A percentile compares a stretch with the other conserved stretches of the same genome.
Evolutionary conservation across 345 rosid genomes (phyloP).

Genomic region (Firmiana major): DNA sequence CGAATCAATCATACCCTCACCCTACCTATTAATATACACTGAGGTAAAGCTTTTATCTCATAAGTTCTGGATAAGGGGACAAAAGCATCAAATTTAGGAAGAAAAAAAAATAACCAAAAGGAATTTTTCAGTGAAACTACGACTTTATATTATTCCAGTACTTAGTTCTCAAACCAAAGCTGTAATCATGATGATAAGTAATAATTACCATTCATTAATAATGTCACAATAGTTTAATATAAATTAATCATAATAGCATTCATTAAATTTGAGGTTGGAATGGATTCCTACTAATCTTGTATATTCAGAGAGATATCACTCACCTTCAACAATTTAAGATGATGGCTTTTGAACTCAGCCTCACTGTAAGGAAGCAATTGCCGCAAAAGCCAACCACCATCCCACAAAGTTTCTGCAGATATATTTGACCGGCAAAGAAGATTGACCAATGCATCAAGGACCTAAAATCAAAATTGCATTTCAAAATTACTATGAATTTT

Average conservation of each 20-base stretch:
- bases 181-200: background rate
- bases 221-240: background rate
- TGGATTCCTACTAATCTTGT: background rate
- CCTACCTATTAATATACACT: background rate
- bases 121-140: background rate
- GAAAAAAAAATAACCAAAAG: background rate
- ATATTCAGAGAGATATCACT: constrained; percentile 29
- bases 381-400: constrained; percentile 97
- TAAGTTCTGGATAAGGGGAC: background rate
- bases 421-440: constrained; percentile 83
- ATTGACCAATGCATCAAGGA: constrained; percentile 81
- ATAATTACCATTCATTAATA: background rate
- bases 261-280: background rate
- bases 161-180: background rate
- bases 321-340: constrained; percentile 70
- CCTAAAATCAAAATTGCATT: constrained; percentile 43
- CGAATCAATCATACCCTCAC: background rate
- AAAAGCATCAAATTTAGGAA: background rate
- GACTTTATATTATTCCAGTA: background rate
- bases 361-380: constrained; percentile 90
- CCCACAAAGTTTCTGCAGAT: constrained; percentile 92
- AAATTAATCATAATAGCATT: background rate
- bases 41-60: background rate
- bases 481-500: background rate
- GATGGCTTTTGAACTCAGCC: constrained; percentile 76